Evolutionary conservation across 768 basidiomycete species (phyloP), one percentile per base, ranked within the genome.

Genomic region (Amanita molliuscula): DNA sequence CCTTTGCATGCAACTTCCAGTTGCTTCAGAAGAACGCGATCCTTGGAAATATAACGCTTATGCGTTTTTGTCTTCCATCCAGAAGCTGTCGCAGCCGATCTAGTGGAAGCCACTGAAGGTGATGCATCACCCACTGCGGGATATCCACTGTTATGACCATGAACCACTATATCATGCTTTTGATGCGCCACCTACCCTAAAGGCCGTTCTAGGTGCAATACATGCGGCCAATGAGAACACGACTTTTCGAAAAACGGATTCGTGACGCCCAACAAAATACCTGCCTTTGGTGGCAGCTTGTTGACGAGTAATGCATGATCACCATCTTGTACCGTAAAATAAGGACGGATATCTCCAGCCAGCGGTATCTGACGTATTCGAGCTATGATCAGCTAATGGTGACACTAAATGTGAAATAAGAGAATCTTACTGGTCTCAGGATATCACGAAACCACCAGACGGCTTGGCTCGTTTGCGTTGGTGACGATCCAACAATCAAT

Each of bases 321-420:
- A n/a, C 76, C 76, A 59, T 97, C 95, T 62, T 97, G 95, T 58
- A 99, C 92, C 13, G 95, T 96, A 56, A 97, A 88, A 64, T 95
- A 99, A 0, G 95, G 95, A 7, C 95, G 77, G 58, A 90, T 79
- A 59, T 99, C 94, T 1, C 79, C 80, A 0, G 84, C 78, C 6
- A 89, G 71, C 3, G 92, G 90, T 26, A 95, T 82, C 90, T 92
- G 37, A 33, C 26, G 23, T 42, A 38, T 29, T 29, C 38, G 18
- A 55, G 38, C 43, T 35, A 26, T 26, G 44, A 23, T n/a, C 51
- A n/a, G n/a, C 23, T 11, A 31, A 31, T 5, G 13, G 13, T 4
- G 29, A 11, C 29, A 36, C 21, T 21, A 25, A 29, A 40, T 25
- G 8, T 33, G 13, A 29, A 42, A 18, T 8, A 31, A n/a, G 49